Conservation (phyloP, 2,329 filamentous ascomycete species). For the Proliferodiscus dingleyae region DNA sequence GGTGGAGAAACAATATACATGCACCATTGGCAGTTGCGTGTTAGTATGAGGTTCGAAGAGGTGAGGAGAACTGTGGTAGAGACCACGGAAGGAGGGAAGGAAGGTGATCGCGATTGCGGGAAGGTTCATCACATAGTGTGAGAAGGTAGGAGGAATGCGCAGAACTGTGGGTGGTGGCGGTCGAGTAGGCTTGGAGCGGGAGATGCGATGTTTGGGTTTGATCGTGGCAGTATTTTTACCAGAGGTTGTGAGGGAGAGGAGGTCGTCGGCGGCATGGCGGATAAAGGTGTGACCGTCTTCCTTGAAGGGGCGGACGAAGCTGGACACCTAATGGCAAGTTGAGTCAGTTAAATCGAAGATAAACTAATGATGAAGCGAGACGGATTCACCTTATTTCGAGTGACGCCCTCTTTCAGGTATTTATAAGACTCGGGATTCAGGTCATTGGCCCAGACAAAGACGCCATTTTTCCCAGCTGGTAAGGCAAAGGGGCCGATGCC, state of each 20-base stretch:
- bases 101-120: slow-evolving; percentile 87
- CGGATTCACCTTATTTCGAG: slow-evolving; percentile 67
- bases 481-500: slow-evolving; percentile 94
- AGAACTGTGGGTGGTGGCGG: slow-evolving; percentile 41
- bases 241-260: slow-evolving; percentile 44
- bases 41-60: slow-evolving; percentile 59
- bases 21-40: slow-evolving; percentile 69
- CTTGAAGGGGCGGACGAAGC: slow-evolving; percentile 76
- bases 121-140: slow-evolving; percentile 98
- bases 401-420: slow-evolving; percentile 64
- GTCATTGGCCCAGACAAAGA: slow-evolving; percentile 96
- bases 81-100: slow-evolving; percentile 66
- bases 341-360: slow-evolving; percentile 13
- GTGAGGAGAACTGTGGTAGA: slow-evolving; percentile 67
- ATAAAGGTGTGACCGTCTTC: slow-evolving; percentile 81
- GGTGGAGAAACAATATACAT: slow-evolving; percentile 90
- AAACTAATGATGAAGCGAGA: neutral
- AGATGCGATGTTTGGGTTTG: slow-evolving; percentile 34
- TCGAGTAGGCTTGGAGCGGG: slow-evolving; percentile 25
- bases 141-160: slow-evolving; percentile 72
- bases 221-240: slow-evolving; percentile 48
- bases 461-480: slow-evolving; percentile 81
- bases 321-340: slow-evolving; percentile 41
- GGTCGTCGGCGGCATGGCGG: slow-evolving; percentile 57
- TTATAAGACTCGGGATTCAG: slow-evolving; percentile 86